Evolutionary conservation across 768 basidiomycete species (phyloP), one percentile per base, ranked within the genome.

Genomic region (Gloeophyllum trabeum): DNA sequence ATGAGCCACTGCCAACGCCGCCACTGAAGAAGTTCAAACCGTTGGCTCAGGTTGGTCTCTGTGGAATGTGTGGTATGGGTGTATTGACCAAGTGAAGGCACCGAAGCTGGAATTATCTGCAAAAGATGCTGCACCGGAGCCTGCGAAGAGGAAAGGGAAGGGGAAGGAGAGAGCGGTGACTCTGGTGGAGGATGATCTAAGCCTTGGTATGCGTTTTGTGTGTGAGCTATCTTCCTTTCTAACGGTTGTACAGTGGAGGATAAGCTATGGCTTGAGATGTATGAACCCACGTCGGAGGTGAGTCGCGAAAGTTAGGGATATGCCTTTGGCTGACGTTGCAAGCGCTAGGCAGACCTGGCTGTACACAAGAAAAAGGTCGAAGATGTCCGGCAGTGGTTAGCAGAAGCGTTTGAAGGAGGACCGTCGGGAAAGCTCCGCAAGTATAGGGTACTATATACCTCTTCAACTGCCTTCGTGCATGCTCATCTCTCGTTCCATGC

Each of bases 351-450:
- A 30, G 77, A 87, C 28, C 62, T 92, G 5, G 84, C 84, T 3
- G 81, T 92, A 25, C 85, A 93, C 61, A 71, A 76, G 43, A 71
- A 71, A 19, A 91, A 90, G 57, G 76, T 90, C 0, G 77, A 81
- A 40, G 80, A 86, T 45, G 80, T 90, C 5, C 72, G 81, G 4
- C 64, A 69, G 26, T 91, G 87, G 87, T 54, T 91, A 0, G 45
- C 56, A 0, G 87, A 89, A 49, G 82, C 88, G 1, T 74, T 83
- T 26, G 73, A 76, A 1, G 81, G 77, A 1, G 79, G 79, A 0
- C 73, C 75, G 4, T 73, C 74, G 0, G 74, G 73, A 0, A 78
- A 73, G 48, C 54, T 84, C 35, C 67, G 64, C 25, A 87, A 80
- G 53, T 91, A 90, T 55, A 69, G 88, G 18, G 89, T 90, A 47